Evolutionary conservation across 306 rosid genomes (phyloP).

Genomic region (Cucumis sativus): DNA sequence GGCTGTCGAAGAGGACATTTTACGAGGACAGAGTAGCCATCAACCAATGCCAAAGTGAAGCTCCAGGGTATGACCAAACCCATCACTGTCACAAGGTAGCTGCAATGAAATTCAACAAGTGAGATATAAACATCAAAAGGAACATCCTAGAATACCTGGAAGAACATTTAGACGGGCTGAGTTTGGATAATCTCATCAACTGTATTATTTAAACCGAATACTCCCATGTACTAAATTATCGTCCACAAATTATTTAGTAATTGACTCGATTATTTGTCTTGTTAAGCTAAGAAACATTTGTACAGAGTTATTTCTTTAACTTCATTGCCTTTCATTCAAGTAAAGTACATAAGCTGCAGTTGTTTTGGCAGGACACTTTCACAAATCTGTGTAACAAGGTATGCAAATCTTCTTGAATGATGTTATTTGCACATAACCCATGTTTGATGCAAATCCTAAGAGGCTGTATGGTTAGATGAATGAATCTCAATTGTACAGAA

Average conservation of each 20-base stretch:
- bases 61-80: slow-evolving; percentile 91
- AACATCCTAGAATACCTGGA: neutral
- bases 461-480: neutral
- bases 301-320: neutral
- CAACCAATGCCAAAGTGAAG: slow-evolving; percentile 75
- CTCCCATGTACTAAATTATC: neutral
- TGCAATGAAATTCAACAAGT: slow-evolving; percentile 11
- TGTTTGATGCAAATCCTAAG: neutral
- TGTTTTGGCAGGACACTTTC: neutral
- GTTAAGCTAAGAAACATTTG: neutral
- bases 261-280: neutral
- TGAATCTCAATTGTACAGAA: neutral
- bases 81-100: slow-evolving; percentile 79
- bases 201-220: neutral
- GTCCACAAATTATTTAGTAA: neutral
- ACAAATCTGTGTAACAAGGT: neutral
- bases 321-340: neutral
- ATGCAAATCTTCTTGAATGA: neutral
- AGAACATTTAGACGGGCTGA: neutral
- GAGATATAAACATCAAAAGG: neutral
- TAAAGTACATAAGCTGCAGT: neutral
- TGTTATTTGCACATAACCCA: neutral
- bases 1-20: slow-evolving; percentile 68
- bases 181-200: neutral
- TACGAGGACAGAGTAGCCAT: slow-evolving; percentile 62